These are phyloP conservation scores for Zygosaccharomyces gambellarensis DNA, from an alignment of 805 yeast species.

Conservation along the genomic window DNA sequence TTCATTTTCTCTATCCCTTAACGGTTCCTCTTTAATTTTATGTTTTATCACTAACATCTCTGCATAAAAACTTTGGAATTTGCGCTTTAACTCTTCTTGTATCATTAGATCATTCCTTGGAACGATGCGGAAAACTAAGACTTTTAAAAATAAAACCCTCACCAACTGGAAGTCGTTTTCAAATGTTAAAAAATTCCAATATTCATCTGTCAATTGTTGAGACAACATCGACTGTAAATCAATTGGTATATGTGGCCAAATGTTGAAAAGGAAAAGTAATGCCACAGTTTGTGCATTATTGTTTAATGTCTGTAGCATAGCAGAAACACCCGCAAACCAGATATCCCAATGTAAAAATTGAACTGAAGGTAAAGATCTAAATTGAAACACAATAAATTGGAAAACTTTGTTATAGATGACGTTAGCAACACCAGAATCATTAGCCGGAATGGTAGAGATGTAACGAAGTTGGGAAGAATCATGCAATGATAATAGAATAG, in stretches of 20 bases:
- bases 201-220: conserved; percentile 10
- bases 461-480: conserved; percentile 21
- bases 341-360: conserved; percentile 24
- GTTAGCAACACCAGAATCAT: conserved; percentile 26
- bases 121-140: conserved; percentile 17
- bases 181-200: conserved; percentile 19
- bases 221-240: conserved; percentile 8
- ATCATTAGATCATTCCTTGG: conserved; percentile 3
- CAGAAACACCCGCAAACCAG: conserved; percentile 26
- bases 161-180: conserved; percentile 18
- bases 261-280: conserved; percentile 26
- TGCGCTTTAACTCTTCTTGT: conserved; percentile 5
- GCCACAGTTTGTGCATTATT: conserved; percentile 25
- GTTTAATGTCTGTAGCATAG: conserved; percentile 25
- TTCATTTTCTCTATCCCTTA: conserved; percentile 7
- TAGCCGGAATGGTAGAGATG: conserved; percentile 25
- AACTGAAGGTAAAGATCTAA: conserved; percentile 11
- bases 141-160: conserved; percentile 16
- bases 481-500: conserved; percentile 19
- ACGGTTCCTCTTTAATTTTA: conserved; percentile 2
- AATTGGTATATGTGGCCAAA: conserved; percentile 26
- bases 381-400: conserved; percentile 21
- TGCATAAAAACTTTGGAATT: conserved; percentile 8
- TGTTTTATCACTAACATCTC: conserved; percentile 12
- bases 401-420: conserved; percentile 28